A percentile compares a stretch with the other conserved stretches of the same genome.
Conservation (phyloP, 2,329 filamentous ascomycete species). For the Fusarium nisikadoi region DNA sequence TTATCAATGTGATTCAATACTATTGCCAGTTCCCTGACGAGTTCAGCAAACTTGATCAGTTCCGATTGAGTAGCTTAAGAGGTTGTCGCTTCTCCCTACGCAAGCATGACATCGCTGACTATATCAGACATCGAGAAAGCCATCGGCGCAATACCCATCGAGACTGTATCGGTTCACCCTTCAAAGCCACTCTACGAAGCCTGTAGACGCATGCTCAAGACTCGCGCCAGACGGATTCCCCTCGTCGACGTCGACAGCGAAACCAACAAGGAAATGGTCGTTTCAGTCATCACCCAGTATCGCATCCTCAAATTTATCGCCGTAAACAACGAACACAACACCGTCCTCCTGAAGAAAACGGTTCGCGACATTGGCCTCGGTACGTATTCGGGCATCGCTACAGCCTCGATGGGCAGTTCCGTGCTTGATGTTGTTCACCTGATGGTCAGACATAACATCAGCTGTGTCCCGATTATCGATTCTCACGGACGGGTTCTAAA, state of each 20-base stretch:
- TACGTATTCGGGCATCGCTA: slow-evolving; percentile 83
- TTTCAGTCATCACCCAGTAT: slow-evolving; percentile 98
- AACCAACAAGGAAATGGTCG: slow-evolving; percentile 89
- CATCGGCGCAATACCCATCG: slow-evolving; percentile 88
- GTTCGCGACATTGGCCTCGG: slow-evolving; percentile 86
- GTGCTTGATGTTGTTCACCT: slow-evolving; percentile 95
- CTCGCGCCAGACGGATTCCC: slow-evolving; percentile 91
- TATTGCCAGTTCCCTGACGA: slow-evolving; percentile 97
- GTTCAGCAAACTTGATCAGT: slow-evolving; percentile 90
- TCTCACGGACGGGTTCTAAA: slow-evolving; percentile 82
- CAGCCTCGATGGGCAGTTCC: slow-evolving; percentile 86
- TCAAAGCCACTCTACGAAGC: slow-evolving; percentile 93
- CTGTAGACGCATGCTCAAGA: slow-evolving; percentile 92
- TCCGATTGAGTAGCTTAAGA: slow-evolving; percentile 89
- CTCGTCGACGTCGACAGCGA: slow-evolving; percentile 95
- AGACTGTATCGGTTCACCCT: slow-evolving; percentile 96
- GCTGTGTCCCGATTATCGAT: slow-evolving; percentile 92
- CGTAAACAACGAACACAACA: slow-evolving; percentile 88
- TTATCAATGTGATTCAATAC: slow-evolving; percentile 98
- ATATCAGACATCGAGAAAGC: slow-evolving; percentile 89
- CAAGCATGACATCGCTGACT: slow-evolving; percentile 34
- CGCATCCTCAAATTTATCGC: slow-evolving; percentile 98
- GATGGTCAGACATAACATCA: slow-evolving; percentile 93
- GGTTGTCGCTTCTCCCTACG: slow-evolving; percentile 60
- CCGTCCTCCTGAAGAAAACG: slow-evolving; percentile 87